Evolutionary conservation across 768 basidiomycete genomes (phyloP).

Genomic region (Leucosporidium yakuticum): DNA sequence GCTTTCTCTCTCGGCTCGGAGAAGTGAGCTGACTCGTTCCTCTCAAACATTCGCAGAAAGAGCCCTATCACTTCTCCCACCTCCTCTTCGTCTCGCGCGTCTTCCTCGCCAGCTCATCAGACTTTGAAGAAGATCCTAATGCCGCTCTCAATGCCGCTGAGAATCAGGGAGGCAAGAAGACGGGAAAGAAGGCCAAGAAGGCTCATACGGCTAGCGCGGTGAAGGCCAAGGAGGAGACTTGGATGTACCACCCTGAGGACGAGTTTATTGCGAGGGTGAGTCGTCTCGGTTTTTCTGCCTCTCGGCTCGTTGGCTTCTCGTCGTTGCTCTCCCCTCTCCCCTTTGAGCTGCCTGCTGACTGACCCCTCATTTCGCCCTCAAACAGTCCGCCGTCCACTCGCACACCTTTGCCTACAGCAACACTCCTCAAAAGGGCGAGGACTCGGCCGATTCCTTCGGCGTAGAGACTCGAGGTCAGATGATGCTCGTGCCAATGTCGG

Average conservation of each 20-base stretch:
- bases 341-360: no score
- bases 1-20: neutral
- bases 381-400: slow-evolving; percentile 25
- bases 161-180: slow-evolving; percentile 34
- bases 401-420: slow-evolving; percentile 22
- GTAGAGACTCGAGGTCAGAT: slow-evolving; percentile 36
- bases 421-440: slow-evolving; percentile 10
- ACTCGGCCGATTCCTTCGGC: slow-evolving; percentile 34
- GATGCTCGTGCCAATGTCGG: slow-evolving; percentile 31
- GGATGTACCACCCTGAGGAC: slow-evolving; percentile 82
- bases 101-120: slow-evolving; percentile 46
- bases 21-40: neutral
- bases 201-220: slow-evolving; percentile 44
- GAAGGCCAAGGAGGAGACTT: slow-evolving; percentile 53
- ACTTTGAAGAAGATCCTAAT: slow-evolving; percentile 64
- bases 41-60: slow-evolving; percentile 7
- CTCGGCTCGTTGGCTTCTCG: neutral
- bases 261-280: slow-evolving; percentile 62
- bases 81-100: slow-evolving; percentile 40
- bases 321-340: neutral
- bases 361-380: neutral
- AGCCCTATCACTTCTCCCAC: slow-evolving; percentile 38
- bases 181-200: slow-evolving; percentile 43
- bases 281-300: neutral
- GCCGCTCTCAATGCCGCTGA: slow-evolving; percentile 45